Evolutionary conservation across 371 early-diverging fungal genomes (phyloP).

Genomic region (Phascolomyces articulosus): DNA sequence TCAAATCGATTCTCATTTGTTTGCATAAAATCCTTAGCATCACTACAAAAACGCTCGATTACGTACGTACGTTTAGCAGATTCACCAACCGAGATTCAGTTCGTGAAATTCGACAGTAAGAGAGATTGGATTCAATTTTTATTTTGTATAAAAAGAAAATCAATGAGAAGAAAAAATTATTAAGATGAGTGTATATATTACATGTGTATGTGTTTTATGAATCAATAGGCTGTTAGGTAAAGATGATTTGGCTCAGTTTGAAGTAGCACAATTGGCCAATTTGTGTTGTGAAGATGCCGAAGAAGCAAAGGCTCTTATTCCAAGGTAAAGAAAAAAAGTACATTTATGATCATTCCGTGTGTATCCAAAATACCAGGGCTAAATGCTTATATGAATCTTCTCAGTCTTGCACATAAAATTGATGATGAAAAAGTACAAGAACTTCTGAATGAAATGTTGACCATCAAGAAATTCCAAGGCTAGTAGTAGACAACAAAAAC

Average conservation of each 20-base stretch:
- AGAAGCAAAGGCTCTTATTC: constrained; percentile 67
- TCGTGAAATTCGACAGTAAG: constrained; percentile 81
- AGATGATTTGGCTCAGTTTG: constrained; percentile 74
- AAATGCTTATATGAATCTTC: too few species aligned
- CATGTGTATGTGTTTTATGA: neutral
- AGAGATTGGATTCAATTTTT: neutral
- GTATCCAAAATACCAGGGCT: too few species aligned
- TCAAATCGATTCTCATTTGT: too few species aligned
- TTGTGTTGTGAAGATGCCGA: constrained; percentile 87
- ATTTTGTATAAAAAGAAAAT: neutral
- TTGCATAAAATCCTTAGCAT: constrained; percentile 45
- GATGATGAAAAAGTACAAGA: constrained; percentile 72
- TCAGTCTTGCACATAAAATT: constrained; percentile 43
- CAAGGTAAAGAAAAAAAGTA: constrained; percentile 26
- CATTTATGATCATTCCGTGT: too few species aligned
- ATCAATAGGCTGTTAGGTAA: constrained; percentile 53
- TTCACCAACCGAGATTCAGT: constrained; percentile 86
- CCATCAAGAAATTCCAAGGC: constrained; percentile 77
- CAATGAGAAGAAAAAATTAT: constrained; percentile 12
- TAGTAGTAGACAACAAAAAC: constrained; percentile 25
- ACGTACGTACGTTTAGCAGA: constrained; percentile 80
- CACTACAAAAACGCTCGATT: constrained; percentile 78
- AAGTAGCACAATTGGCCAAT: constrained; percentile 88
- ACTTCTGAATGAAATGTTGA: constrained; percentile 75
- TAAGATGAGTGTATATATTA: constrained; percentile 5